Conservation (phyloP, 208 protist species). For the Trypanosoma rangeli region DNA sequence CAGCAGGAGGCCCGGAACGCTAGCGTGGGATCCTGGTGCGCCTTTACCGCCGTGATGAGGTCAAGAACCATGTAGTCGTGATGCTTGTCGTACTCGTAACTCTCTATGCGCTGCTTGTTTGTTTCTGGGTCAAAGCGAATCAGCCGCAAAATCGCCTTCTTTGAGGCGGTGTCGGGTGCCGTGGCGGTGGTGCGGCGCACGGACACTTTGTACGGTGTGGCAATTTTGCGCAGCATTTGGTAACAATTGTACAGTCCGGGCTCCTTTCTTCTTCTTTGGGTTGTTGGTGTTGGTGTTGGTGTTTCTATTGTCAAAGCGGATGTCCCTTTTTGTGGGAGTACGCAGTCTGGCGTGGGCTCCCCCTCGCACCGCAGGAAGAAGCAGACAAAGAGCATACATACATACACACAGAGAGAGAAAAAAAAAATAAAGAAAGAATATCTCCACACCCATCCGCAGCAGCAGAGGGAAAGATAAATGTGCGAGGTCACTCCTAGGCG, state of each 20-base stretch:
- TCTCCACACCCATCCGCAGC: background rate
- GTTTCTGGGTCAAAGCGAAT: conserved; percentile 86
- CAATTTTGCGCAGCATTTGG: conserved; percentile 72
- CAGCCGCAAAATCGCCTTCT: conserved; percentile 81
- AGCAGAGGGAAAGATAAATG: background rate
- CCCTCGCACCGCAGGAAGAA: background rate
- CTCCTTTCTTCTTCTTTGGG: conserved; percentile 9
- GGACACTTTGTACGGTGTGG: conserved; percentile 77
- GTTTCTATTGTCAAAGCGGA: background rate
- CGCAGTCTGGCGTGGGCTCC: background rate
- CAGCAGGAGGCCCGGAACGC: conserved; percentile 91
- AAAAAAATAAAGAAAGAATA: conserved; percentile 12
- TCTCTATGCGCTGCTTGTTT: conserved; percentile 85
- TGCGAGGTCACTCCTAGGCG: too few relatives aligned
- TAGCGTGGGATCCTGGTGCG: conserved; percentile 90
- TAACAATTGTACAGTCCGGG: background rate
- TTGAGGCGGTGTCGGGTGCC: conserved; percentile 29
- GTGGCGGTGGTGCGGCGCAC: conserved; percentile 68
- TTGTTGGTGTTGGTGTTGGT: background rate
- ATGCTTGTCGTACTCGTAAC: conserved; percentile 90
- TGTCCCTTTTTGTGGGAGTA: background rate
- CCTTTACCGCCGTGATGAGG: conserved; percentile 89
- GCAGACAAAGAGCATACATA: conserved; percentile 12
- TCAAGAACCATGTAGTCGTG: conserved; percentile 94
- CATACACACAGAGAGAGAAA: conserved; percentile 17